phyloP scores from a whole-genome alignment of 768 basidiomycete genomes.

The Hysterangium stoloniferum region DNA sequence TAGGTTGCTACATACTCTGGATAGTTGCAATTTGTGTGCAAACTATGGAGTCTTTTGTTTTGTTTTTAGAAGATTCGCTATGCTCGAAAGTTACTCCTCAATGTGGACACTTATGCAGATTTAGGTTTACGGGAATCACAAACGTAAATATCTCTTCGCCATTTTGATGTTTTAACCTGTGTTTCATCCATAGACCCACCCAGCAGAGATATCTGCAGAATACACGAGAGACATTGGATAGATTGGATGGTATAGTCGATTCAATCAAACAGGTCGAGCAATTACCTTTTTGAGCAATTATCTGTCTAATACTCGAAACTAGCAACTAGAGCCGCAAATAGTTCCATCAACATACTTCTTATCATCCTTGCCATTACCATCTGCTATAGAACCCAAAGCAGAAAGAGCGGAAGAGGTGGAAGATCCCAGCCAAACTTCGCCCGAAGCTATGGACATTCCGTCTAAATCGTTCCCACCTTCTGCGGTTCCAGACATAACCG shows the following conservation, averaged over 20 bases:
- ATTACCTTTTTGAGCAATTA: background rate
- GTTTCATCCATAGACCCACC: conserved; percentile 1
- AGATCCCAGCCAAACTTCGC: conserved; percentile 16
- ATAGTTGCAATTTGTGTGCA: background rate
- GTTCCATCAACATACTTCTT: conserved; percentile 25
- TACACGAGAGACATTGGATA: conserved; percentile 42
- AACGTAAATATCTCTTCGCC: background rate
- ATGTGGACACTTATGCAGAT: conserved; percentile 34
- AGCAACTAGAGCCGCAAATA: conserved; percentile 37
- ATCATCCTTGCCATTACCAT: conserved; percentile 7
- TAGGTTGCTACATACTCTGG: conserved; percentile 19
- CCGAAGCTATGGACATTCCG: conserved; percentile 16
- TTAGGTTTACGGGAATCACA: background rate
- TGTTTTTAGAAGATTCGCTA: conserved; percentile 38
- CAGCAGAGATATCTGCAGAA: conserved; percentile 25
- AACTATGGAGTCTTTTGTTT: conserved; percentile 1
- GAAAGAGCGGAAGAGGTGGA: background rate
- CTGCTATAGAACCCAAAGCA: too few species aligned
- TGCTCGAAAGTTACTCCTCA: conserved; percentile 48
- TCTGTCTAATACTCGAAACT: background rate
- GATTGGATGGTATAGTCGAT: conserved; percentile 44
- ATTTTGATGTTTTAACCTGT: background rate
- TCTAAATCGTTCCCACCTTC: conserved; percentile 16
- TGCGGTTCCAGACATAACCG: conserved; percentile 23
- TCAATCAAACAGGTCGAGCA: conserved; percentile 44